Evolutionary conservation across 495 filamentous ascomycete species (phyloP).

Genomic region (Xylaria nigripes): DNA sequence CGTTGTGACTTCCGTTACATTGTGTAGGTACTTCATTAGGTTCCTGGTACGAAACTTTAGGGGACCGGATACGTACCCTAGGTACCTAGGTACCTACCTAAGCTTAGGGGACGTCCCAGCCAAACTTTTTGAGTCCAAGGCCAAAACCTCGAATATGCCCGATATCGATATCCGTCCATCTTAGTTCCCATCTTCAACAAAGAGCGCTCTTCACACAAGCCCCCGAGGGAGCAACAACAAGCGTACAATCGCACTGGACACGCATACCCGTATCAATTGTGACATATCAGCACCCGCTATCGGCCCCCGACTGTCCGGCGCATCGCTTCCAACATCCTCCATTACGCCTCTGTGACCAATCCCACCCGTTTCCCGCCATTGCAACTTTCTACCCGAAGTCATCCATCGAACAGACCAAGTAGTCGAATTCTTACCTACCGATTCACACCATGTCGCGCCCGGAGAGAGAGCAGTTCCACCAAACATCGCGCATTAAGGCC

Average conservation of each 20-base stretch:
- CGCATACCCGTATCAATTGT: not conserved
- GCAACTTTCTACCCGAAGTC: not conserved
- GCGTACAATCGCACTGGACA: not conserved
- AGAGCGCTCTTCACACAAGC: not conserved
- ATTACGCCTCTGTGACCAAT: not conserved
- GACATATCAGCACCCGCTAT: not conserved
- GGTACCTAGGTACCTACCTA: not conserved
- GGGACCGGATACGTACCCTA: too few relatives aligned
- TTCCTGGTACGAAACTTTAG: too few relatives aligned
- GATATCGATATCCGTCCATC: not conserved
- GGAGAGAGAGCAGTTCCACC: slow-evolving; percentile 19
- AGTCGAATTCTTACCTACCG: not conserved
- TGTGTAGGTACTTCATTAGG: too few relatives aligned
- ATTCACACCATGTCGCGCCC: slow-evolving; percentile 17
- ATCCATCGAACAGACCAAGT: not conserved
- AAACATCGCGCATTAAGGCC: slow-evolving; percentile 65
- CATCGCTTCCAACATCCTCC: slow-evolving; percentile 1
- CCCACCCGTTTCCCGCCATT: not conserved
- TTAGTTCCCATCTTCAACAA: not conserved
- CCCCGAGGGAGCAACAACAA: not conserved
- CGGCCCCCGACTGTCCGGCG: not conserved
- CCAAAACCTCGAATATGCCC: not conserved
- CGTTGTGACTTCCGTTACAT: too few relatives aligned
- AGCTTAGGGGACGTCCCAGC: not conserved
- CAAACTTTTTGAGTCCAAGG: not conserved